These are phyloP conservation scores for Xylaria longipes DNA, from an alignment of 495 filamentous ascomycete genomes.

Conservation along the genomic window DNA sequence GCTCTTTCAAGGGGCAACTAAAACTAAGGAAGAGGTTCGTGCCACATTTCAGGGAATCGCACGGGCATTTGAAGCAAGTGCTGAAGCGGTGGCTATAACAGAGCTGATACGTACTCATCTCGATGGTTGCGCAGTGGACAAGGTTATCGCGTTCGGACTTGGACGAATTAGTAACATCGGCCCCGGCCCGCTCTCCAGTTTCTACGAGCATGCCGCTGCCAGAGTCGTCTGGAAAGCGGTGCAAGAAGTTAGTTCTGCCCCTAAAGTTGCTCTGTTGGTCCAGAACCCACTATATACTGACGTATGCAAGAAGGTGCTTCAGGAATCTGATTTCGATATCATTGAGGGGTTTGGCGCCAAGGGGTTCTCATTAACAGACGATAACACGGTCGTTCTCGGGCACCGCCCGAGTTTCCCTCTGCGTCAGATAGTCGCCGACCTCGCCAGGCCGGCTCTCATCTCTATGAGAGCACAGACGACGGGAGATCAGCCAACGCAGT, in stretches of 20 bases:
- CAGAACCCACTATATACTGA: conserved; percentile 47
- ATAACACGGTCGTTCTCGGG: conserved; percentile 44
- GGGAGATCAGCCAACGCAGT: background rate
- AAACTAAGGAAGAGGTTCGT: background rate
- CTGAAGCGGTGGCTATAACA: background rate
- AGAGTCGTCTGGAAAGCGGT: conserved; percentile 22
- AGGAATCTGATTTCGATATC: conserved; percentile 45
- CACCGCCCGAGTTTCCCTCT: conserved; percentile 43
- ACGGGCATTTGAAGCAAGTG: background rate
- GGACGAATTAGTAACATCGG: background rate
- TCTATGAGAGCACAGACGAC: background rate
- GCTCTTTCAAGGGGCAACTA: background rate
- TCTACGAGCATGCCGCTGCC: conserved; percentile 24
- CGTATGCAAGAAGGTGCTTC: conserved; percentile 41
- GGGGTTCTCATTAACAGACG: conserved; percentile 50
- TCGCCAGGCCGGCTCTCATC: conserved; percentile 41
- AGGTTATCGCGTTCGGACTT: conserved; percentile 16
- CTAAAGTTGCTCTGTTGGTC: conserved; percentile 31
- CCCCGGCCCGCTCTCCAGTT: background rate
- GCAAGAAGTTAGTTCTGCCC: conserved; percentile 31
- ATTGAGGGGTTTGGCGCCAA: conserved; percentile 46
- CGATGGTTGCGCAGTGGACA: background rate
- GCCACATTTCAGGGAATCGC: background rate
- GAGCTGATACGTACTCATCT: background rate
- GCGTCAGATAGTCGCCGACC: conserved; percentile 44